These are phyloP conservation scores for Hirschioporus abietinus DNA, from an alignment of 768 basidiomycete genomes.

Conservation along the genomic window DNA sequence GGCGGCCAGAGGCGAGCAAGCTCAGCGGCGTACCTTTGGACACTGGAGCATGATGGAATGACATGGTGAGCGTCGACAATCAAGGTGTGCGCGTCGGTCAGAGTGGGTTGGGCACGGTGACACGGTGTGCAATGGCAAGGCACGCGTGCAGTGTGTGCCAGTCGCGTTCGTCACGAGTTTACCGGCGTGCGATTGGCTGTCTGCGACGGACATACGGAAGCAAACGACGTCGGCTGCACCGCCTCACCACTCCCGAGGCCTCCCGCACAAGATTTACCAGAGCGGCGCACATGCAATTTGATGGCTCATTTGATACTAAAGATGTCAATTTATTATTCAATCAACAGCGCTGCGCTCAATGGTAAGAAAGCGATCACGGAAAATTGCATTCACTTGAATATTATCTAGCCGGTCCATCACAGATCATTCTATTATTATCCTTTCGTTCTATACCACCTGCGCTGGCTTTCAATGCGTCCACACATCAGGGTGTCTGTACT, in stretches of 20 bases:
- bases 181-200: neutral
- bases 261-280: no score
- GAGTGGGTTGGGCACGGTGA: neutral
- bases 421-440: neutral
- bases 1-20: neutral
- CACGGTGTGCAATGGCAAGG: neutral
- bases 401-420: slow-evolving; percentile 1
- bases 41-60: slow-evolving; percentile 79
- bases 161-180: neutral
- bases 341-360: neutral
- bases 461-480: neutral
- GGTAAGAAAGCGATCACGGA: neutral
- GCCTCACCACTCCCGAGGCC: neutral
- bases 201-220: neutral
- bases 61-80: slow-evolving; percentile 38
- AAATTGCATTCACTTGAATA: neutral
- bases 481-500: neutral
- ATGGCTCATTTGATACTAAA: neutral
- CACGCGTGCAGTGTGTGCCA: neutral
- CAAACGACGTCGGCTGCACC: neutral
- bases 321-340: no score
- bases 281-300: neutral
- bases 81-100: neutral
- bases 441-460: neutral
- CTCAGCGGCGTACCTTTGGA: slow-evolving; percentile 57